Base-by-base conservation (phyloP, 2,329 filamentous ascomycete genomes). In the Fusarium sp. region DNA sequence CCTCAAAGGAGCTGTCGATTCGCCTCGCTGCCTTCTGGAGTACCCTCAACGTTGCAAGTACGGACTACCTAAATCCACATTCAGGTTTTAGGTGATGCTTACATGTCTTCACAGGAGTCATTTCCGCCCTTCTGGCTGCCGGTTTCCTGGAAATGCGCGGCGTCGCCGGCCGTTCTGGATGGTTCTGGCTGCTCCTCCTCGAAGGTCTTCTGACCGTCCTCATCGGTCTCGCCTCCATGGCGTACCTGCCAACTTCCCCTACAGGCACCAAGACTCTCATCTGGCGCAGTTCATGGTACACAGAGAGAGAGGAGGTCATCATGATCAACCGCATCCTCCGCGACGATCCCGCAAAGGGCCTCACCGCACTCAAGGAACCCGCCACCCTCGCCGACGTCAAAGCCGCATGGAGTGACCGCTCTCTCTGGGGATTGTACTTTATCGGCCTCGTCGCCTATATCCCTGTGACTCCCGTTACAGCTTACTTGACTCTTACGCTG, bases 21-120 rank as follows among this genome's bases (percentile, higher is more conserved):
- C 87, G 92, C 0, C 82, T 94, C 10, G 89, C 89, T 44, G 90
- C 85, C 73, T 94, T 94, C 78, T 94, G 91, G 92, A 83, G 82
- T 1, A 84, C 83, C 3, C 78, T 85, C 28, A 85, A 83, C 56
- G 71, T 83, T 40, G 80, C 80, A 7, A 74, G 78, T 73, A 62
- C 56, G 73, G 60, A n/a, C n/a, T 5, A 4, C 23, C 23, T 23
- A 23, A 3, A 23, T 11, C 7, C 31, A 11, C 43, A 16, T 31
- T 54, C 47, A 72, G 15, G 6, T 7, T 76, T 47, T 65, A 78
- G 5, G 78, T 75, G 5, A 78, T 58, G 79, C 79, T 56, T 74
- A 76, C 28, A 78, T 72, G 15, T 18, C 15, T 82, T 77, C 68
- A 82, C 71, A 52, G 80, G 59, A 52, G 79, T 85, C 40, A 81